phyloP scores from a whole-genome alignment of 768 basidiomycete species.

The Suillus luteus region DNA sequence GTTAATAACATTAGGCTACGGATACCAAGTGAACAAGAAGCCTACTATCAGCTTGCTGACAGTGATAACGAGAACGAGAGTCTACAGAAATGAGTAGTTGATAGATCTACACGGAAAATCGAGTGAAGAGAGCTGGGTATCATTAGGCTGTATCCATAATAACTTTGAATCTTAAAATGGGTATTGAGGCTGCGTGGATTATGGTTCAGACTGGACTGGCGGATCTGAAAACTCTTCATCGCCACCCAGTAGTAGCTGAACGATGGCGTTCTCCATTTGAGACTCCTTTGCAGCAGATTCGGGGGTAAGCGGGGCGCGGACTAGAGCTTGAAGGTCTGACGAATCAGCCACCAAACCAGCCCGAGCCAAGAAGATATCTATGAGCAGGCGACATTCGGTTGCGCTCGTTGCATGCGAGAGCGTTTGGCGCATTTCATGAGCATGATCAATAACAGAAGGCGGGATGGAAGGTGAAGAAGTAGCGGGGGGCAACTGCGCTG shows the following conservation, averaged over 20 bases:
- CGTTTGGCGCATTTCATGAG: conserved; percentile 67
- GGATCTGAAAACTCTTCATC: background rate
- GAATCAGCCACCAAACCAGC: conserved; percentile 45
- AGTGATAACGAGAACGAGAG: background rate
- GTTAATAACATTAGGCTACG: conserved; percentile 15
- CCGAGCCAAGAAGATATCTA: conserved; percentile 79
- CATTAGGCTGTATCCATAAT: conserved; percentile 12
- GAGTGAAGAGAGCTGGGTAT: conserved; percentile 10
- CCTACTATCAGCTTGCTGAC: conserved; percentile 6
- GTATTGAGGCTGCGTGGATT: background rate
- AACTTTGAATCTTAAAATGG: background rate
- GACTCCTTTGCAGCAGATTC: conserved; percentile 24
- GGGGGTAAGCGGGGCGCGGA: conserved; percentile 39
- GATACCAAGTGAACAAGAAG: conserved; percentile 13
- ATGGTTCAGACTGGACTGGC: background rate
- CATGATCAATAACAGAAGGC: conserved; percentile 44
- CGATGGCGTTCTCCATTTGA: conserved; percentile 49
- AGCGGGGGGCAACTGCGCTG: conserved; percentile 21
- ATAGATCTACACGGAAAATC: conserved; percentile 5
- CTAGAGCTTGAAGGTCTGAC: conserved; percentile 30
- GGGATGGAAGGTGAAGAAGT: conserved; percentile 22
- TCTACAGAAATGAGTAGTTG: conserved; percentile 10
- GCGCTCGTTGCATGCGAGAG: conserved; percentile 69
- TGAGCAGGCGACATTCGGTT: conserved; percentile 82
- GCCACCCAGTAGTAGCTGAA: conserved; percentile 47